Percentiles rank a stretch among this genome's conserved stretches.
phyloP scores from a whole-genome alignment of 2,329 filamentous ascomycete genomes.

The Colletotrichum scovillei region DNA sequence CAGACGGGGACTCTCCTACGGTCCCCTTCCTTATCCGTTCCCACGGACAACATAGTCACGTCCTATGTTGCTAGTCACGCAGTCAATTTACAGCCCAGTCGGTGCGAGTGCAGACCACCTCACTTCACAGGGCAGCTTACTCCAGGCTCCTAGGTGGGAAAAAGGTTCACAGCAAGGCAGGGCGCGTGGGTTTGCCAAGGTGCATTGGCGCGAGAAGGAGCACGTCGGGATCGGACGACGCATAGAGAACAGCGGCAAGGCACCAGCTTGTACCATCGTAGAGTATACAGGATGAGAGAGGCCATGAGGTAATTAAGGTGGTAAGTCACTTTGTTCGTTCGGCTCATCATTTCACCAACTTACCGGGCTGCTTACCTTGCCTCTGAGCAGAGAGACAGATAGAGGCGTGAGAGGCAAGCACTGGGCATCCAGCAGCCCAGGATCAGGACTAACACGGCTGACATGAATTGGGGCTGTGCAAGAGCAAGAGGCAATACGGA shows the following conservation, averaged over 20 bases:
- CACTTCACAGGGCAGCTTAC: background rate
- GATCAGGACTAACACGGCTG: conserved; percentile 4
- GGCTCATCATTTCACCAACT: background rate
- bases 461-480: conserved; percentile 31
- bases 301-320: background rate
- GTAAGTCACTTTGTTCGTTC: background rate
- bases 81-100: background rate
- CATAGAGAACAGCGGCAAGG: background rate
- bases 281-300: background rate
- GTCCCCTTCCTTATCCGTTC: conserved; percentile 7
- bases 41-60: background rate
- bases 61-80: background rate
- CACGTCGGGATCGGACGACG: conserved; percentile 8
- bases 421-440: conserved; percentile 1
- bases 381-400: background rate
- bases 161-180: background rate
- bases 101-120: background rate
- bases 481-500: background rate
- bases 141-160: background rate
- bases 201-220: background rate
- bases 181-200: conserved; percentile 2
- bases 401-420: background rate
- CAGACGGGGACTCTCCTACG: background rate
- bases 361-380: no score
- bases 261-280: background rate